A percentile compares a stretch with the other conserved stretches of the same genome.
phyloP scores from a whole-genome alignment of 176 grass and related monocot species.

The Coix lacrymajobi region DNA sequence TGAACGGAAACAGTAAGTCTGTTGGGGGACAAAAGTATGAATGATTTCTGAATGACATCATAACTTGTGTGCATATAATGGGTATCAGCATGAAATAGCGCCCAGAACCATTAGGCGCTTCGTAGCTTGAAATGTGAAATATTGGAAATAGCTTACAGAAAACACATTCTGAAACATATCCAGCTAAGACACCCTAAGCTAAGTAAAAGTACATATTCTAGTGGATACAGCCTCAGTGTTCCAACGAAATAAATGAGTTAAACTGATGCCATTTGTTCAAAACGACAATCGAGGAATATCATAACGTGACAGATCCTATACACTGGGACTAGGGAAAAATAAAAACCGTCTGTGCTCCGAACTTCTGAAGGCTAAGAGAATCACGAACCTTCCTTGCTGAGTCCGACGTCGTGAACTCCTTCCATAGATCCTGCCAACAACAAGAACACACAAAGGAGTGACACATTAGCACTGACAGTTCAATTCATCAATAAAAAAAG shows the following conservation, averaged over 20 bases:
- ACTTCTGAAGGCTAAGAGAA: neutral
- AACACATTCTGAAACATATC: neutral
- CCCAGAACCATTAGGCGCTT: neutral
- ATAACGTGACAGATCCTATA: neutral
- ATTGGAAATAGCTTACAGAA: neutral
- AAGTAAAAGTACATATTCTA: neutral
- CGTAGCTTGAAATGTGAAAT: neutral
- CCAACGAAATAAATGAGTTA: neutral
- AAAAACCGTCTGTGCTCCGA: neutral
- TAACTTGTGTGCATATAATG: neutral
- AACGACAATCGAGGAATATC: neutral
- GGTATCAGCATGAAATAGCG: neutral
- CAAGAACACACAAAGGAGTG: neutral
- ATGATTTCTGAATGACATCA: neutral
- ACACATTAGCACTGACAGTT: neutral
- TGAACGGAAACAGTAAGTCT: neutral
- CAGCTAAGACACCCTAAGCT: neutral
- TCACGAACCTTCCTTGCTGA: slow-evolving; percentile 60
- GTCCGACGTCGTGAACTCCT: slow-evolving; percentile 65
- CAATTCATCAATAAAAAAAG: neutral
- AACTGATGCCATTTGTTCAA: neutral
- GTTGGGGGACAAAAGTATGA: neutral
- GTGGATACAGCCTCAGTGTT: neutral
- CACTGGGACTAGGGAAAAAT: neutral
- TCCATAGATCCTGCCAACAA: slow-evolving; percentile 73